Evolutionary conservation across 164 flowering plant species (phyloP).

Genomic region (Litsea cubeba): DNA sequence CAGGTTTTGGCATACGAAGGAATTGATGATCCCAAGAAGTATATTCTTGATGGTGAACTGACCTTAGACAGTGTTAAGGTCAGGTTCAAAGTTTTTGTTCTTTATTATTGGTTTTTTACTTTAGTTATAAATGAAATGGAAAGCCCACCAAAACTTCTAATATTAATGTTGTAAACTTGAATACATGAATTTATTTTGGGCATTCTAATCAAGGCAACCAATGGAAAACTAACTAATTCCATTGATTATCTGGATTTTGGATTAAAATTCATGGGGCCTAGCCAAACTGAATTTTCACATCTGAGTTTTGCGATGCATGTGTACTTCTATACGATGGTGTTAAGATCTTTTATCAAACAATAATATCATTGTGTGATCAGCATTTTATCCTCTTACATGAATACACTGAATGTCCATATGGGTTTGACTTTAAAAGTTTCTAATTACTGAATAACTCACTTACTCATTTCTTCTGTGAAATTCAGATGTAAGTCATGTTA

Average conservation of each 20-base stretch:
- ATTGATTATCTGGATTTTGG: background rate
- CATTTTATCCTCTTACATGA: background rate
- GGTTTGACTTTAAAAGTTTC: background rate
- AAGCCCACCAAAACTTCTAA: background rate
- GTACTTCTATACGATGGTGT: background rate
- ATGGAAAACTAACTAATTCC: background rate
- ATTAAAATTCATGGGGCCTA: background rate
- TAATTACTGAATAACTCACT: background rate
- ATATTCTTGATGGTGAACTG: conserved; percentile 55
- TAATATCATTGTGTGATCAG: background rate
- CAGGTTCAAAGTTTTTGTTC: background rate
- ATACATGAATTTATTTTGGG: background rate
- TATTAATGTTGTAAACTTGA: background rate
- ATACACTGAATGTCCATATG: background rate
- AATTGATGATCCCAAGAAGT: conserved; percentile 67
- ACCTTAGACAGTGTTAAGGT: conserved; percentile 73
- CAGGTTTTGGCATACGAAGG: conserved; percentile 81
- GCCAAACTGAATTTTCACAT: background rate
- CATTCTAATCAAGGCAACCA: background rate
- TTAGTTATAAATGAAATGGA: background rate
- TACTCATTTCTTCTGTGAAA: background rate
- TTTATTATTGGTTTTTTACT: background rate
- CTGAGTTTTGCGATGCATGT: background rate
- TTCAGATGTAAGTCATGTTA: background rate
- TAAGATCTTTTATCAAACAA: background rate